Conservation (phyloP, 208 protist species). For the Leishmania gerbilli region DNA sequence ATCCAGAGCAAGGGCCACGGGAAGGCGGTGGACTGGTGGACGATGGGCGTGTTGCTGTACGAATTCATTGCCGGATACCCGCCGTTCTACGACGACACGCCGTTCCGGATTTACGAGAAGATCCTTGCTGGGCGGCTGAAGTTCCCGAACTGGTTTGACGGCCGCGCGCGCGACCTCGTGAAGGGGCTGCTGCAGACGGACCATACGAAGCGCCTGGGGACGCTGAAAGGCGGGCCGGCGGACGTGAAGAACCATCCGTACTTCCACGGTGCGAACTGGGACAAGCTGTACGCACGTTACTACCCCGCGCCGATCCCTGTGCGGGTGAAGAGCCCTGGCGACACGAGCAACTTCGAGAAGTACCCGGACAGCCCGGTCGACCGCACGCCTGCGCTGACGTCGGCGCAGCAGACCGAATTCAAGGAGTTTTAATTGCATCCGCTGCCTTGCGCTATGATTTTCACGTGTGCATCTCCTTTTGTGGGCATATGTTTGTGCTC, state of each 20-base stretch:
- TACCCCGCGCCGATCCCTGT: conserved; percentile 86
- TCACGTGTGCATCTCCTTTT: no score
- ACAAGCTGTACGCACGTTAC: conserved; percentile 77
- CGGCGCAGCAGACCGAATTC: conserved; percentile 88
- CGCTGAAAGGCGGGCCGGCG: conserved; percentile 81
- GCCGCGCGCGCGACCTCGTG: conserved; percentile 79
- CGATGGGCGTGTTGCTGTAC: conserved; percentile 95
- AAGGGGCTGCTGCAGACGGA: conserved; percentile 87
- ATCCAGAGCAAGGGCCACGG: conserved; percentile 92
- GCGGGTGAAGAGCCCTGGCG: conserved; percentile 72
- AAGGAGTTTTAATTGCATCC: conserved; percentile 48
- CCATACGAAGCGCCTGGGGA: conserved; percentile 90
- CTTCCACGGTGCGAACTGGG: conserved; percentile 95
- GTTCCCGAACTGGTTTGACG: conserved; percentile 88
- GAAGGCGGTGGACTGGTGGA: conserved; percentile 98
- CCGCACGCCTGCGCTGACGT: conserved; percentile 49
- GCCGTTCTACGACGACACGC: conserved; percentile 93
- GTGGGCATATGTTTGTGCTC: no score
- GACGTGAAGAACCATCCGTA: conserved; percentile 97
- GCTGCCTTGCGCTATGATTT: no score
- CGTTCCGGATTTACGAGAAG: conserved; percentile 89
- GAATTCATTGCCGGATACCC: conserved; percentile 94
- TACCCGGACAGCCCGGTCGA: conserved; percentile 85
- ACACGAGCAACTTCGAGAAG: conserved; percentile 90
- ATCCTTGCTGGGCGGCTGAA: conserved; percentile 81